These are phyloP conservation scores for Saccharomyces paradoxus DNA, from an alignment of 805 yeast species.

Conservation along the genomic window DNA sequence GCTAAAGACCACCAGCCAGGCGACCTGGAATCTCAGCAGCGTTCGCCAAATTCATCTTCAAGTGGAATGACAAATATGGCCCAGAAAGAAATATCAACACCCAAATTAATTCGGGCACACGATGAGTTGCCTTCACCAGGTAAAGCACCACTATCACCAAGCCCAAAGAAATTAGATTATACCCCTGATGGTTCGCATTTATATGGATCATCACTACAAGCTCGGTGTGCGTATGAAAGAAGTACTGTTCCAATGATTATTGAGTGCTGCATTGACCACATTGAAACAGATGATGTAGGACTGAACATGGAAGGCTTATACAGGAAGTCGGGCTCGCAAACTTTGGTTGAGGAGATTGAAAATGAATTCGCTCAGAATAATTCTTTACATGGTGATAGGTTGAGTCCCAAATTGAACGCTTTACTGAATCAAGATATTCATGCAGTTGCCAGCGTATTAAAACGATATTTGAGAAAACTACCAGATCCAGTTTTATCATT, in stretches of 20 bases:
- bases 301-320: slow-evolving; percentile 79
- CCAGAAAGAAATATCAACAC: not conserved
- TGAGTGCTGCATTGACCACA: slow-evolving; percentile 61
- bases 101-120: not conserved
- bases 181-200: slow-evolving; percentile 10
- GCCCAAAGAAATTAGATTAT: not conserved
- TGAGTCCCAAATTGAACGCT: slow-evolving; percentile 30
- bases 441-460: slow-evolving; percentile 79
- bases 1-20: slow-evolving; percentile 4
- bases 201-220: slow-evolving; percentile 45
- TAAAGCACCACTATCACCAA: not conserved
- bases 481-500: slow-evolving; percentile 80
- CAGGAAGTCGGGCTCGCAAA: slow-evolving; percentile 77
- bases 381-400: slow-evolving; percentile 28
- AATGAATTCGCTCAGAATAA: slow-evolving; percentile 9
- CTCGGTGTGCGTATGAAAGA: slow-evolving; percentile 55
- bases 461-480: slow-evolving; percentile 74
- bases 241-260: slow-evolving; percentile 62
- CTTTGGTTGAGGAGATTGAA: slow-evolving; percentile 33
- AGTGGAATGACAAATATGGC: not conserved
- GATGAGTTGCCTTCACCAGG: not conserved
- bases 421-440: slow-evolving; percentile 59
- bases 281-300: slow-evolving; percentile 57
- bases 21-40: slow-evolving; percentile 3
- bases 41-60: not conserved